phyloP scores from a whole-genome alignment of 371 early-diverging fungal species.

The Lichtheimia ramosa region DNA sequence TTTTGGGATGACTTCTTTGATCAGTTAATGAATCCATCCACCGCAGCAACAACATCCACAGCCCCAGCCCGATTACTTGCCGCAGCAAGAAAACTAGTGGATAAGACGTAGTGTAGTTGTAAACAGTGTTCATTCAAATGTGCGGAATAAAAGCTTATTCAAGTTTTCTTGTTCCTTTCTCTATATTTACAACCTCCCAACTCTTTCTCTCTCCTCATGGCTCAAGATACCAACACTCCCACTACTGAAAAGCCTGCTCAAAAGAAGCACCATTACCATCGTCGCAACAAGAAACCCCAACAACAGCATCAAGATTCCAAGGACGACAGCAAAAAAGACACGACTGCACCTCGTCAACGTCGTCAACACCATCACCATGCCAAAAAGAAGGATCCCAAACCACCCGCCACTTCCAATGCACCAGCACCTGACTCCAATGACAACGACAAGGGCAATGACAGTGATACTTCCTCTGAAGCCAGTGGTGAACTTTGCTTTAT shows the following conservation, averaged over 20 bases:
- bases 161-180: too few relatives aligned
- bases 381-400: not conserved
- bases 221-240: not conserved
- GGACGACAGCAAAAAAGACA: not conserved
- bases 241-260: not conserved
- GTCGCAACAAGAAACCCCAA: not conserved
- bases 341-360: not conserved
- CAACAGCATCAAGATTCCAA: constrained; percentile 13
- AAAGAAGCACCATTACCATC: constrained; percentile 3
- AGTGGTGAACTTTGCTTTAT: constrained; percentile 77
- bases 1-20: constrained; percentile 39
- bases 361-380: not conserved
- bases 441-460: constrained; percentile 4
- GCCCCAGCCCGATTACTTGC: not conserved
- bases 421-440: not conserved
- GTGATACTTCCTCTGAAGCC: constrained; percentile 20
- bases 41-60: not conserved
- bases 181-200: too few relatives aligned
- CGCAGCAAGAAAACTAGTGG: constrained; percentile 10
- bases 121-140: too few relatives aligned
- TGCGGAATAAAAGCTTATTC: too few relatives aligned
- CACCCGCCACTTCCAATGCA: not conserved
- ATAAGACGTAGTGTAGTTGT: too few relatives aligned
- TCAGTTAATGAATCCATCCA: constrained; percentile 30
- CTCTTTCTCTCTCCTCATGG: not conserved